phyloP scores from a whole-genome alignment of 2,329 filamentous ascomycete species.

The Plenodomus tracheiphilus region DNA sequence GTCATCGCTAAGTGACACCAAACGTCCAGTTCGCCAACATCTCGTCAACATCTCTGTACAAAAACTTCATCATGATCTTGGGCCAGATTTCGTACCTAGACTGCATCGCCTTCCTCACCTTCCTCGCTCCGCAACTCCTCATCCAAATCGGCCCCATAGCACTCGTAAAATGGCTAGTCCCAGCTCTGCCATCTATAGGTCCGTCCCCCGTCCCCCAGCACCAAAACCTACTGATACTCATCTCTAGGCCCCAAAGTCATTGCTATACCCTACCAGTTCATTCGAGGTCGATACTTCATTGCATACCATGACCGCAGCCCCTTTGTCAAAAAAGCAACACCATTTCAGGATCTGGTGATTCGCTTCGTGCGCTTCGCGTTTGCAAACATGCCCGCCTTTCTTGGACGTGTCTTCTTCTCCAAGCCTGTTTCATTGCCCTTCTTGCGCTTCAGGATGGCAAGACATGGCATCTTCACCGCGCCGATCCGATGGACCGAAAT shows the following conservation, averaged over 20 bases:
- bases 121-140: conserved; percentile 72
- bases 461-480: conserved; percentile 67
- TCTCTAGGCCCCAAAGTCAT: conserved; percentile 51
- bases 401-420: conserved; percentile 77
- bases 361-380: conserved; percentile 80
- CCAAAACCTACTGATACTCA: conserved; percentile 18
- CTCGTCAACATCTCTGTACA: conserved; percentile 3
- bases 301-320: conserved; percentile 53
- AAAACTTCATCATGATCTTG: conserved; percentile 72
- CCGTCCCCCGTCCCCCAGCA: conserved; percentile 24
- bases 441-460: conserved; percentile 72
- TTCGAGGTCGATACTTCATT: conserved; percentile 61
- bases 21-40: neutral
- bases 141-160: conserved; percentile 66
- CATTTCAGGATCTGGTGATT: conserved; percentile 77
- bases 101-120: conserved; percentile 71
- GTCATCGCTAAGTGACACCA: conserved; percentile 17
- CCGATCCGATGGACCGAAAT: conserved; percentile 68
- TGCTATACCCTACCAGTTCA: conserved; percentile 61
- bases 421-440: conserved; percentile 75
- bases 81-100: conserved; percentile 75
- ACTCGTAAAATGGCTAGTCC: conserved; percentile 61
- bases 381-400: conserved; percentile 66
- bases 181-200: conserved; percentile 73
- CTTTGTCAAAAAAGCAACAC: conserved; percentile 70